Evolutionary conservation across 306 rosid species (phyloP).

Genomic region (Quercus mongolica): DNA sequence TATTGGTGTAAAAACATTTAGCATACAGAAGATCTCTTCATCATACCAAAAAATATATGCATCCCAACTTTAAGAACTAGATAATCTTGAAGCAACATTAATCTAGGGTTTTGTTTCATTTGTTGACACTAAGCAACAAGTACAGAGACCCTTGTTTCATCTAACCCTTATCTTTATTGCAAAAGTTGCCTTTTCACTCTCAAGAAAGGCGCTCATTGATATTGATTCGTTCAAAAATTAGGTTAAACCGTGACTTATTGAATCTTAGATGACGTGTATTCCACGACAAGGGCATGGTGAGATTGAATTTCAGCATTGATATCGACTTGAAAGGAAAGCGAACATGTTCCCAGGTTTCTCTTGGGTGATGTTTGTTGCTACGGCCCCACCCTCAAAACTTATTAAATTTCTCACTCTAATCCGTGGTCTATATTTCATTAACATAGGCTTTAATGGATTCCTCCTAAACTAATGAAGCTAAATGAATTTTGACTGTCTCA

Average conservation of each 20-base stretch:
- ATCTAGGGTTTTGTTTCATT: not conserved
- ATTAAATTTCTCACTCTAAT: conserved; percentile 27
- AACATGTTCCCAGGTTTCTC: conserved; percentile 31
- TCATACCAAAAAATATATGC: not conserved
- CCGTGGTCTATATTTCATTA: conserved; percentile 51
- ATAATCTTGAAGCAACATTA: not conserved
- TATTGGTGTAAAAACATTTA: not conserved
- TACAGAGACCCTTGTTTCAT: not conserved
- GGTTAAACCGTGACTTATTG: conserved; percentile 22
- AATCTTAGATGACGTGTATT: conserved; percentile 41
- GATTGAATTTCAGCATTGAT: conserved; percentile 20
- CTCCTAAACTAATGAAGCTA: conserved; percentile 4
- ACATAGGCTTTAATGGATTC: conserved; percentile 37
- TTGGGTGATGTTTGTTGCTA: conserved; percentile 27
- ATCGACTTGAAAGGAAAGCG: conserved; percentile 26
- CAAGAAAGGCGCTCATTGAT: not conserved
- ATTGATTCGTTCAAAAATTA: conserved; percentile 24
- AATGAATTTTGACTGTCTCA: conserved; percentile 29
- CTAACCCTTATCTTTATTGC: not conserved
- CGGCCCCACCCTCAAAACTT: conserved; percentile 37
- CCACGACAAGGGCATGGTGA: conserved; percentile 23
- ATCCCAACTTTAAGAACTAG: not conserved
- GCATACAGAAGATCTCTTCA: not conserved
- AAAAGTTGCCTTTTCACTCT: not conserved
- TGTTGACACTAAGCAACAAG: not conserved